Conservation (phyloP, 331 rosid genomes). For the Arachis monticola region DNA sequence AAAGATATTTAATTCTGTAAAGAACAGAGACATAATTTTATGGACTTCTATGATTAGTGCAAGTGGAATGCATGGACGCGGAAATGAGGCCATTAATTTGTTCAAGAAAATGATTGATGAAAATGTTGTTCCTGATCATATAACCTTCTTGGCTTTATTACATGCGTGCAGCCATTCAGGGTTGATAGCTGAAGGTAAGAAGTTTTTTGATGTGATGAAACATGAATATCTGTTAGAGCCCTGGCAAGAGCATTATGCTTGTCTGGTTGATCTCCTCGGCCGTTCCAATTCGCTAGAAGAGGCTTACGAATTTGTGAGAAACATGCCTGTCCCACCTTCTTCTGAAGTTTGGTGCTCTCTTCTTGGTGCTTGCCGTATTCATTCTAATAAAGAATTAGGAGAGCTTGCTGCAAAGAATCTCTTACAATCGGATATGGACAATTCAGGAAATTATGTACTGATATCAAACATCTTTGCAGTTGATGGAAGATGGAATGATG, state of each 20-base stretch:
- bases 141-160: conserved; percentile 74
- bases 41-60: conserved; percentile 88
- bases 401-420: conserved; percentile 69
- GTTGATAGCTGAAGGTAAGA: conserved; percentile 69
- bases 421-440: conserved; percentile 57
- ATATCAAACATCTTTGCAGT: conserved; percentile 74
- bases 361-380: conserved; percentile 76
- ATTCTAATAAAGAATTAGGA: conserved; percentile 69
- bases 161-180: conserved; percentile 91
- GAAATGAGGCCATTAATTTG: conserved; percentile 60
- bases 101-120: conserved; percentile 58
- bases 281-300: conserved; percentile 78
- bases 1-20: conserved; percentile 50
- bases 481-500: conserved; percentile 73
- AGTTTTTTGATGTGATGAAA: conserved; percentile 56
- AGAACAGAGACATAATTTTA: conserved; percentile 51
- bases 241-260: conserved; percentile 84
- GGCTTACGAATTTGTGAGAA: conserved; percentile 64
- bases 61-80: conserved; percentile 79
- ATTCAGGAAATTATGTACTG: conserved; percentile 76
- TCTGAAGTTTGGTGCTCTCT: conserved; percentile 89
- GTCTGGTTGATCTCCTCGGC: conserved; percentile 77
- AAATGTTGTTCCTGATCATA: conserved; percentile 66
- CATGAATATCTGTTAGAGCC: conserved; percentile 64
- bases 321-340: conserved; percentile 59